phyloP scores from a whole-genome alignment of 805 yeast species.

The Sungouiozyma ichnusensis region DNA sequence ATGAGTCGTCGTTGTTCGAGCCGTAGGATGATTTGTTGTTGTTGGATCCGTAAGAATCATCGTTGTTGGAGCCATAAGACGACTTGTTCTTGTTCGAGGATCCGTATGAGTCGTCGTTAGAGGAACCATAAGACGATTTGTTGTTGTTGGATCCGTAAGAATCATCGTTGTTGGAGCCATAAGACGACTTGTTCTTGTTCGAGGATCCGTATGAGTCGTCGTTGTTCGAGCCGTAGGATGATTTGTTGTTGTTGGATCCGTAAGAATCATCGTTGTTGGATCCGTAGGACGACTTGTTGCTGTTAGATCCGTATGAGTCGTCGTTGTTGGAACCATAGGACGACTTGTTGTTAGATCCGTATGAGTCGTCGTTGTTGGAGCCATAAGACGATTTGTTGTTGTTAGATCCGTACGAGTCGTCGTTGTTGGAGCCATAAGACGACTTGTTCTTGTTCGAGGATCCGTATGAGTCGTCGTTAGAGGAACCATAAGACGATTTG shows the following conservation, averaged over 20 bases:
- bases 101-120: slow-evolving; percentile 14
- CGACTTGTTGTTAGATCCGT: slow-evolving; percentile 21
- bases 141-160: slow-evolving; percentile 16
- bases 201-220: slow-evolving; percentile 13
- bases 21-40: slow-evolving; percentile 23
- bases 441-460: slow-evolving; percentile 11
- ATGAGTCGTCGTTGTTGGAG: slow-evolving; percentile 18
- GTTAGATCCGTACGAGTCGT: slow-evolving; percentile 14
- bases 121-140: slow-evolving; percentile 10
- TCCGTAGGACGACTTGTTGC: slow-evolving; percentile 19
- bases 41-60: slow-evolving; percentile 19
- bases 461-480: slow-evolving; percentile 14
- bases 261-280: slow-evolving; percentile 15
- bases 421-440: slow-evolving; percentile 11
- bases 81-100: slow-evolving; percentile 11
- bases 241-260: slow-evolving; percentile 14
- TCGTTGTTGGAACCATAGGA: slow-evolving; percentile 19
- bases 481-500: slow-evolving; percentile 10
- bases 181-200: slow-evolving; percentile 14
- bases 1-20: slow-evolving; percentile 16
- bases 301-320: slow-evolving; percentile 19
- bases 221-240: slow-evolving; percentile 12
- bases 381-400: too few species aligned
- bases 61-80: slow-evolving; percentile 11
- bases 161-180: slow-evolving; percentile 16